Evolutionary conservation across 192 early-diverging fungal genomes (phyloP).

Genomic region (Coemansia guatemalensis): DNA sequence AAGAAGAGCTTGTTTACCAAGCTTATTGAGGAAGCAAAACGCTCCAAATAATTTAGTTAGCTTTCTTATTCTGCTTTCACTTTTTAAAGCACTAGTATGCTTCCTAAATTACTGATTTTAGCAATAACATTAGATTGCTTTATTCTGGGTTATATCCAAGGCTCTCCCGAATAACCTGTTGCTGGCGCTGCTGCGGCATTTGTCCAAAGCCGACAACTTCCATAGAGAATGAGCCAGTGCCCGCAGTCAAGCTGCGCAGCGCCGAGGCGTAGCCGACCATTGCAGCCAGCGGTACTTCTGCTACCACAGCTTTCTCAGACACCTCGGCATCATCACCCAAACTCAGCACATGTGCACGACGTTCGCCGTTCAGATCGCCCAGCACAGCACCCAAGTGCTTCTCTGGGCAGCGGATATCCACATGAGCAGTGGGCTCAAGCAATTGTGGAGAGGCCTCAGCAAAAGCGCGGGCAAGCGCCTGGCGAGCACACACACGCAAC

Average conservation of each 20-base stretch:
- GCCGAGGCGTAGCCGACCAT: constrained; percentile 84
- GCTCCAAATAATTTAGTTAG: no score
- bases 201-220: constrained; percentile 76
- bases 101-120: no score
- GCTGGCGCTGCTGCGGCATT: constrained; percentile 72
- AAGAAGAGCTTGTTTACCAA: constrained; percentile 12
- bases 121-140: neutral
- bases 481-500: constrained; percentile 63
- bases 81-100: no score
- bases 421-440: constrained; percentile 85
- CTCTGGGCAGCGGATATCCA: constrained; percentile 67
- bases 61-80: neutral
- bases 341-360: constrained; percentile 69
- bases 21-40: constrained; percentile 12
- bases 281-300: constrained; percentile 71
- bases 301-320: constrained; percentile 30
- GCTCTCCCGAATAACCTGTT: constrained; percentile 65
- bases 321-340: constrained; percentile 48
- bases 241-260: constrained; percentile 84
- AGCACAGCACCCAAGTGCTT: constrained; percentile 74
- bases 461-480: constrained; percentile 62
- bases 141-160: constrained; percentile 53
- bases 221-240: constrained; percentile 84
- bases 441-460: constrained; percentile 40
- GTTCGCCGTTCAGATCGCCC: constrained; percentile 75